Evolutionary conservation across 768 basidiomycete genomes (phyloP).

Genomic region (Boletellus ananas): DNA sequence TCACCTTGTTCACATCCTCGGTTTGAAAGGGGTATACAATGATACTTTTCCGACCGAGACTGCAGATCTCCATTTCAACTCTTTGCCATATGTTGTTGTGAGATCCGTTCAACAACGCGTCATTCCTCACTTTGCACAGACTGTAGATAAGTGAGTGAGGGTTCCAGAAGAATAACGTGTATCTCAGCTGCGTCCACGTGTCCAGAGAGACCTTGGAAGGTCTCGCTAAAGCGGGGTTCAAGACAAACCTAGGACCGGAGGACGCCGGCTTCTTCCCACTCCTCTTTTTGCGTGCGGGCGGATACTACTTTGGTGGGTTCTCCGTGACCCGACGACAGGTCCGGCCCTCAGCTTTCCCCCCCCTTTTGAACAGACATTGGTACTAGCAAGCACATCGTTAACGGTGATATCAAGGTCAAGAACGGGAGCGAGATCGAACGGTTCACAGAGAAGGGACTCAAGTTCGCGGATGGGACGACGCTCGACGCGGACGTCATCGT

Average conservation of each 20-base stretch:
- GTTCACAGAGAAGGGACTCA: constrained; percentile 32
- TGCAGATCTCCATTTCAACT: constrained; percentile 15
- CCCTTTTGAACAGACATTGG: constrained; percentile 29
- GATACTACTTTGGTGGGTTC: constrained; percentile 39
- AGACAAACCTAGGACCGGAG: constrained; percentile 34
- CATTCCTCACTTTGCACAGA: constrained; percentile 16
- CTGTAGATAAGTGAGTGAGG: constrained; percentile 24
- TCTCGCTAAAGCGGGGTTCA: constrained; percentile 37
- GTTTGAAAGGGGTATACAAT: constrained; percentile 14
- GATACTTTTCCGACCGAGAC: constrained; percentile 21
- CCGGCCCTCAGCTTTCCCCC: background rate
- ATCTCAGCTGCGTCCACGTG: background rate
- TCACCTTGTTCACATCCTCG: background rate
- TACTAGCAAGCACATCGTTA: constrained; percentile 40
- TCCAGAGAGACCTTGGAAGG: constrained; percentile 36
- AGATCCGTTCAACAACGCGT: constrained; percentile 21
- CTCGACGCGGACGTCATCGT: constrained; percentile 32
- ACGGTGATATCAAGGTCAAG: constrained; percentile 51
- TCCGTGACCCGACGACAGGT: no score
- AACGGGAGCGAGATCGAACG: constrained; percentile 33
- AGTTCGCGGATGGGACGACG: constrained; percentile 28
- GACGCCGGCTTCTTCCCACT: constrained; percentile 32
- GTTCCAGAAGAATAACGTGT: no score
- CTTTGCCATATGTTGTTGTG: constrained; percentile 14
- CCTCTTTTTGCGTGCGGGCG: constrained; percentile 30